phyloP scores from a whole-genome alignment of 257 asterid genomes.

The Solanum ahanhuiri region DNA sequence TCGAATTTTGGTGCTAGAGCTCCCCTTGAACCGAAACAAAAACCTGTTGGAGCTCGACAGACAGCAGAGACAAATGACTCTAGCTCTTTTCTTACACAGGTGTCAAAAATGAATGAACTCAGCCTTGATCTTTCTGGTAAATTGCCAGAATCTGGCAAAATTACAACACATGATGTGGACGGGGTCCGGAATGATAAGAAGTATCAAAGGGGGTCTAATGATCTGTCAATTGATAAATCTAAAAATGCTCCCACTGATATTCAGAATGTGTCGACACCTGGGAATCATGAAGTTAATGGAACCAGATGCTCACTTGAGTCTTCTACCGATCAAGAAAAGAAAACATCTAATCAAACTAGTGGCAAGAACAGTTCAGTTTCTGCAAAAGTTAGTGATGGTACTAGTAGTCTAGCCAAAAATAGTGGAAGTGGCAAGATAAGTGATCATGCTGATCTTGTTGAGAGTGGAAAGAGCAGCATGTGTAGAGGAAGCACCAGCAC shows the following conservation, averaged over 20 bases:
- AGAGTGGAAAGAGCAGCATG: slow-evolving; percentile 25
- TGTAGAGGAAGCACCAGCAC: slow-evolving; percentile 25
- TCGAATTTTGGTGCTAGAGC: slow-evolving; percentile 11
- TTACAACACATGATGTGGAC: background rate
- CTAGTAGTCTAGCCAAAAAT: slow-evolving; percentile 10
- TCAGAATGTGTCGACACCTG: slow-evolving; percentile 14
- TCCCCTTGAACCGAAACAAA: background rate
- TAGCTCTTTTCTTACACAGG: slow-evolving; percentile 2
- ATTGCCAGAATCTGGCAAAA: slow-evolving; percentile 12
- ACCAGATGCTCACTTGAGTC: slow-evolving; percentile 11
- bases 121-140: background rate
- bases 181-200: background rate
- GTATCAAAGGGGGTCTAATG: background rate
- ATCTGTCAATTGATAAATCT: slow-evolving; percentile 13
- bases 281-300: background rate
- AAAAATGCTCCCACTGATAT: slow-evolving; percentile 1
- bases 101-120: slow-evolving; percentile 1
- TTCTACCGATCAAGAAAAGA: slow-evolving; percentile 10
- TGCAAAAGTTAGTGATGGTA: slow-evolving; percentile 13
- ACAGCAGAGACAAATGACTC: background rate
- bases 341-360: slow-evolving; percentile 7
- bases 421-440: slow-evolving; percentile 10
- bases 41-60: slow-evolving; percentile 3
- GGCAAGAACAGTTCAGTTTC: slow-evolving; percentile 19
- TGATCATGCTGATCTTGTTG: slow-evolving; percentile 7